Base-by-base conservation (phyloP, 371 early-diverging fungal species). In the Mortierella sp. region DNA sequence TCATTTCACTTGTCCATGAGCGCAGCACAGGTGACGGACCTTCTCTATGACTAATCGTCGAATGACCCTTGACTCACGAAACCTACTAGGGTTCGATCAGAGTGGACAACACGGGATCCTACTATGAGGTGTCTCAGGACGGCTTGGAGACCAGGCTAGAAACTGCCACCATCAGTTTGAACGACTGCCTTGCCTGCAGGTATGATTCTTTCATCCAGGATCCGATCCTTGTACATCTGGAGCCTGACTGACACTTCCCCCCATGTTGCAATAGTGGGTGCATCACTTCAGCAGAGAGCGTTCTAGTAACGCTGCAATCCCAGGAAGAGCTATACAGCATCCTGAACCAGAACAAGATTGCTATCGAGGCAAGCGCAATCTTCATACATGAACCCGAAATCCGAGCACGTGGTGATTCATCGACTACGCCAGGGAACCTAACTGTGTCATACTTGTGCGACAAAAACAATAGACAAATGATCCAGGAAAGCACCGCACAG, bases 111-210 rank as follows among this genome's bases (percentile, higher is more conserved):
- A 81, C 83, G 40, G 92, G 91, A 40, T 69, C 79, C 9, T 89
- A 91, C 63, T 94, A 90, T 63, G 96, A 96, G 67, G 96, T 96
- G n/a, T 82, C 88, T 10, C 88, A 88, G 62, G 95, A 94, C 63
- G 96, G 95, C 31, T 86, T 83, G 28, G 91, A 92, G 67, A 88
- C 86, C 9, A 87, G 91, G 72, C 87, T 95, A 5, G 95, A 95
- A 71, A 84, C 90, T 3, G 97, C 97, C 1, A 82, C 86, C 6
- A 95, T 98, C 44, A 87, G 91, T 14, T 79, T 98, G 29, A 94
- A 96, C 71, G 99, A 98, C 82, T 98, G 99, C 76, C 84, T 98
- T 25, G 98, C 99, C 5, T 98, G 99, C 92, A 95, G 93, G 94
- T 92, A 83, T 12, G 48, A 7, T 24, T 14, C 24, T 5, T 2